Evolutionary conservation across 139 green algal genomes (phyloP), one percentile per base, ranked within the genome.

Genomic region (Edaphochlamys debaryana): DNA sequence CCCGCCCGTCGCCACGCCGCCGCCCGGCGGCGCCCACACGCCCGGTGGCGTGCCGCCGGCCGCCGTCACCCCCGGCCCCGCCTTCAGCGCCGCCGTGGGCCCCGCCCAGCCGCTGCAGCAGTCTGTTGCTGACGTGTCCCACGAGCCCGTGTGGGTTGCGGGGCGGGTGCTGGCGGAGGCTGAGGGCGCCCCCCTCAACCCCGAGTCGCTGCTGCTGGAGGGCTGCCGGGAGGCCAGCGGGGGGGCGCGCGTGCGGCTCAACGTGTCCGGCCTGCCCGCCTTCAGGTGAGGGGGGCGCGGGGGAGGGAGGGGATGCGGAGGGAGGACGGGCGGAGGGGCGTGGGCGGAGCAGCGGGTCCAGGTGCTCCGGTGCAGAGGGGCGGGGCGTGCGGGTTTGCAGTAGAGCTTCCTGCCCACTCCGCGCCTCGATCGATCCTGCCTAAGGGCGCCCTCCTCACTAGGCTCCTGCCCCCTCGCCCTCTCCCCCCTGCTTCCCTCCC

Each of bases 171-270:
- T 92, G 62, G 58, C 64, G 27, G 79, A 84, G 78, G 54, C 70
- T 23, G 81, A 86, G 41, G 80, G 69, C 15, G 73, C 87, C 15
- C 67, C 78, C 11, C 89, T 98, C 23, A 96, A 95, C 82, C 88
- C 88, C 15, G 77, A 91, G 54, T 90, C 83, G 4, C 69, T 98
- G 56, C 54, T 95, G 81, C 89, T 98, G 64, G 95, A 98, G 89
- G 95, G 95, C 32, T 89, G 81, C 73, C 37, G 89, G 8, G 69
- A 79, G 66, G 67, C 63, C 48, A 93, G 86, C 37, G 79, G 81
- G n/a, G 96, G 96, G 2, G 84, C 85, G 22, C 83, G 95, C 19
- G 94, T 95, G 22, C 69, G 76, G 11, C 84, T 98, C 38, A 93
- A 98, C 75, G 81, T 97, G 37, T 87, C 82, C 23, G 60, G 73